Percentiles rank a stretch among this genome's conserved stretches.
Conservation (phyloP, 139 green algal genomes). For the Chlorokybus atmophyticus region DNA sequence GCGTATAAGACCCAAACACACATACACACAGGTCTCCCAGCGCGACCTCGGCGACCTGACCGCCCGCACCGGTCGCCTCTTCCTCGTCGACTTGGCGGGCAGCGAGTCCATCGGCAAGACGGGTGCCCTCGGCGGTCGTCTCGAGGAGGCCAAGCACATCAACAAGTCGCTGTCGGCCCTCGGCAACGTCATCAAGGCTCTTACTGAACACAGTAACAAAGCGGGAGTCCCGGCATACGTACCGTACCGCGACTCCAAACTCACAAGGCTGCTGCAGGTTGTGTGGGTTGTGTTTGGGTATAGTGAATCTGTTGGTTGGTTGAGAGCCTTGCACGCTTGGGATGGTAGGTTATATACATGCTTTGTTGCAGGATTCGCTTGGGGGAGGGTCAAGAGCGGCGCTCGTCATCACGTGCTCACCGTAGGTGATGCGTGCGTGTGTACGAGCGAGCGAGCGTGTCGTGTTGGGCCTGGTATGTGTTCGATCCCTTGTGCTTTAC, state of each 20-base stretch:
- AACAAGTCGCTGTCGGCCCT: conserved; percentile 66
- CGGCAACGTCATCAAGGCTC: conserved; percentile 33
- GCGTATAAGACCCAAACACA: background rate
- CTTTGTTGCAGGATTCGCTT: conserved; percentile 32
- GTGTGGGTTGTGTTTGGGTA: too few relatives aligned
- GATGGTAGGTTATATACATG: too few relatives aligned
- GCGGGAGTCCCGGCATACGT: conserved; percentile 1
- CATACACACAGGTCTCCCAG: conserved; percentile 67
- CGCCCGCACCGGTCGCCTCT: conserved; percentile 15
- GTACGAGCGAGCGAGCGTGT: too few relatives aligned
- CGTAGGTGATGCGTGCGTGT: background rate
- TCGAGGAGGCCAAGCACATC: conserved; percentile 73
- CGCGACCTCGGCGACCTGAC: conserved; percentile 23
- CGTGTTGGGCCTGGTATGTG: too few relatives aligned
- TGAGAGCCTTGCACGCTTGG: too few relatives aligned
- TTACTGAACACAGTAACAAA: conserved; percentile 10
- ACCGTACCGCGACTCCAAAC: conserved; percentile 25
- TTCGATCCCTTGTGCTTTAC: too few relatives aligned
- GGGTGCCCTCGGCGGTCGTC: conserved; percentile 42
- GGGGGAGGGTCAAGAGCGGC: conserved; percentile 12
- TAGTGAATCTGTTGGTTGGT: too few relatives aligned
- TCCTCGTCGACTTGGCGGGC: conserved; percentile 38
- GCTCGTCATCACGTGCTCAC: conserved; percentile 25
- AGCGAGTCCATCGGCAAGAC: conserved; percentile 29
- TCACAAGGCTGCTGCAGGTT: conserved; percentile 25